phyloP scores from a whole-genome alignment of 768 basidiomycete species.

The Jaapia argillacea region DNA sequence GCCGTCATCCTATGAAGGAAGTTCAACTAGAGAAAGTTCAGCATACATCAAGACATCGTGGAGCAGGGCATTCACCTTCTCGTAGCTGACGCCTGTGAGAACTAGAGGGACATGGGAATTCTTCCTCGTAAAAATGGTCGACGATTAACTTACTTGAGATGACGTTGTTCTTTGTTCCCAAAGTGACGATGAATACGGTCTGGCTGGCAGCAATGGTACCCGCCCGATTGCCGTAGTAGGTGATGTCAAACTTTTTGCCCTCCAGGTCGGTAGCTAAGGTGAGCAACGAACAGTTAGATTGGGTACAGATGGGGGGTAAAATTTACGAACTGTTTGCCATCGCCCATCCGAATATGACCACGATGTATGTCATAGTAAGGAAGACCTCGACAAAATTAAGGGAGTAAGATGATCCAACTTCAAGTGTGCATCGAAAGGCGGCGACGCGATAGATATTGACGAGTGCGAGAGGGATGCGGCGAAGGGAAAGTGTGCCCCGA shows the following conservation, averaged over 20 bases:
- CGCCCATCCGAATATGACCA: conserved; percentile 23
- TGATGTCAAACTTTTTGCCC: conserved; percentile 7
- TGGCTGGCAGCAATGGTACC: conserved; percentile 24
- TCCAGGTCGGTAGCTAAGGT: conserved; percentile 12
- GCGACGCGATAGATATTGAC: conserved; percentile 24
- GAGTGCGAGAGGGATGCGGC: conserved; percentile 15
- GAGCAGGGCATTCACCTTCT: conserved; percentile 6
- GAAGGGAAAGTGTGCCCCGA: neutral
- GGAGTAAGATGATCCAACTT: conserved; percentile 22
- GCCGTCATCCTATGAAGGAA: conserved; percentile 10
- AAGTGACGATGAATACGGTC: conserved; percentile 31
- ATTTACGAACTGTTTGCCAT: conserved; percentile 27
- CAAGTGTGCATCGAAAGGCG: conserved; percentile 25
- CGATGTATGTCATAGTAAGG: conserved; percentile 26
- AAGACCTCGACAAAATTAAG: conserved; percentile 32
- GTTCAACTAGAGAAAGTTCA: conserved; percentile 6
- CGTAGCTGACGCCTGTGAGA: conserved; percentile 12
- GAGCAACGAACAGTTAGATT: neutral
- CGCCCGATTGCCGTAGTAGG: conserved; percentile 20
- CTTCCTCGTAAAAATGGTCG: neutral
- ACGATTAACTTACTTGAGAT: conserved; percentile 24
- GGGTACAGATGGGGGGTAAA: too few relatives aligned
- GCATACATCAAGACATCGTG: neutral
- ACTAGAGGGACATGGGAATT: conserved; percentile 3
- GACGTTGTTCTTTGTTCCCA: conserved; percentile 41